phyloP scores from a whole-genome alignment of 495 filamentous ascomycete genomes.

The Aspergillus diversus region DNA sequence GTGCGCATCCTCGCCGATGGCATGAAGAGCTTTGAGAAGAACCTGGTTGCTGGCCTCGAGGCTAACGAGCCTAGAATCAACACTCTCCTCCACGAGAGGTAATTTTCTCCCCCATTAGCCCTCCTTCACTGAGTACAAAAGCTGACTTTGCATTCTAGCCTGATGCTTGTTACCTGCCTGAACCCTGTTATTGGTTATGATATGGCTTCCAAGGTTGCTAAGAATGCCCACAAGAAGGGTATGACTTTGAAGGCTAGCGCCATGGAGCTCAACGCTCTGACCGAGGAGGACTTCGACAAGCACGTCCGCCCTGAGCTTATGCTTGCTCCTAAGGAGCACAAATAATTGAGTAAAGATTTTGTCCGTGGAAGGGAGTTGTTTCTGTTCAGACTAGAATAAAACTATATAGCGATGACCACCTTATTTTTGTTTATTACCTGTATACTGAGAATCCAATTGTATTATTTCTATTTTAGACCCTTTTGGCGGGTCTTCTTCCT shows the following conservation, averaged over 20 bases:
- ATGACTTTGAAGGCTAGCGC: slow-evolving; percentile 90
- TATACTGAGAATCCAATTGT: slow-evolving; percentile 26
- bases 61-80: slow-evolving; percentile 91
- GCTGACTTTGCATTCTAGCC: slow-evolving; percentile 52
- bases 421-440: slow-evolving; percentile 20
- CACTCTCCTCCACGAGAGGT: slow-evolving; percentile 85
- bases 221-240: slow-evolving; percentile 99
- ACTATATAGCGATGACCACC: slow-evolving; percentile 26
- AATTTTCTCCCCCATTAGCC: slow-evolving; percentile 27
- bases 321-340: slow-evolving; percentile 75
- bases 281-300: slow-evolving; percentile 87
- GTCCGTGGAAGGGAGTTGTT: slow-evolving; percentile 4
- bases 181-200: slow-evolving; percentile 99
- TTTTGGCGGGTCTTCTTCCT: slow-evolving; percentile 9
- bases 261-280: slow-evolving; percentile 89
- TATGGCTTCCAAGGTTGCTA: slow-evolving; percentile 96
- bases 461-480: slow-evolving; percentile 5
- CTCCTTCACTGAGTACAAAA: not conserved
- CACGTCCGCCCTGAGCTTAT: slow-evolving; percentile 96
- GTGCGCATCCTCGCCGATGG: slow-evolving; percentile 83
- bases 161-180: slow-evolving; percentile 98
- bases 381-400: slow-evolving; percentile 20
- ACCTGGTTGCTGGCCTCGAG: slow-evolving; percentile 84
- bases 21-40: slow-evolving; percentile 92
- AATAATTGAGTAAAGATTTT: slow-evolving; percentile 34